These are phyloP conservation scores for Boletus rubescentipes DNA, from an alignment of 768 basidiomycete species.

Conservation along the genomic window DNA sequence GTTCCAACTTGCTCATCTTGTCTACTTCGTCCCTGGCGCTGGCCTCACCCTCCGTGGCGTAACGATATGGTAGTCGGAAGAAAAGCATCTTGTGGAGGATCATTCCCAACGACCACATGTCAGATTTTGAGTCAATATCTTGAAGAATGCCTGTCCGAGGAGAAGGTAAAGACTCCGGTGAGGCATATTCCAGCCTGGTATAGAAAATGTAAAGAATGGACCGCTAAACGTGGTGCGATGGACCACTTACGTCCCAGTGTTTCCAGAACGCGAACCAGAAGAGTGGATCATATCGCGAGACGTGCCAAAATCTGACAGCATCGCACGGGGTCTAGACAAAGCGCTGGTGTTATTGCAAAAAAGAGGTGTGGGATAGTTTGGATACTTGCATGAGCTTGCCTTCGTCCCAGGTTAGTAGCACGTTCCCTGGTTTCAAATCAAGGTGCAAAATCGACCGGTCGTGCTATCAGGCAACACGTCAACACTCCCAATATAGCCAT, in stretches of 20 bases:
- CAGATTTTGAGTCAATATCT: conserved; percentile 82
- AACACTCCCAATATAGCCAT: not conserved
- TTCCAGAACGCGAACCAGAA: conserved; percentile 73
- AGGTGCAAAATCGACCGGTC: conserved; percentile 85
- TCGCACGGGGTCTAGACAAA: conserved; percentile 73
- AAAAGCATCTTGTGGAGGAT: conserved; percentile 92
- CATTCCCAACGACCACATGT: conserved; percentile 98
- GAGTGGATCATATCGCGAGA: conserved; percentile 86
- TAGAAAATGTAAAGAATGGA: not conserved
- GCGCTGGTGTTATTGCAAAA: not conserved
- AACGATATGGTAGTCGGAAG: conserved; percentile 82
- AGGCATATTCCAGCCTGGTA: conserved; percentile 76
- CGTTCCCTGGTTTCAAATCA: conserved; percentile 93
- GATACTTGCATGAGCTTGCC: conserved; percentile 68
- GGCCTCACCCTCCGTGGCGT: conserved; percentile 61
- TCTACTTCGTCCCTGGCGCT: conserved; percentile 52
- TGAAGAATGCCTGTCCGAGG: conserved; percentile 61
- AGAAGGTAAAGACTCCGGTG: conserved; percentile 82
- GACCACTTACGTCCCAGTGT: conserved; percentile 84
- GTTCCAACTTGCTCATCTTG: conserved; percentile 67
- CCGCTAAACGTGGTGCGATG: not conserved
- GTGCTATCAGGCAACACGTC: conserved; percentile 47
- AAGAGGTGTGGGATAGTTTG: not conserved
- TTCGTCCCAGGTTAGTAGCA: conserved; percentile 89
- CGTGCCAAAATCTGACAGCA: conserved; percentile 96